Percentiles rank a stretch among this genome's conserved stretches.
Conservation (phyloP, 1,139 yeast species). For the Zygosaccharomyces sapae region DNA sequence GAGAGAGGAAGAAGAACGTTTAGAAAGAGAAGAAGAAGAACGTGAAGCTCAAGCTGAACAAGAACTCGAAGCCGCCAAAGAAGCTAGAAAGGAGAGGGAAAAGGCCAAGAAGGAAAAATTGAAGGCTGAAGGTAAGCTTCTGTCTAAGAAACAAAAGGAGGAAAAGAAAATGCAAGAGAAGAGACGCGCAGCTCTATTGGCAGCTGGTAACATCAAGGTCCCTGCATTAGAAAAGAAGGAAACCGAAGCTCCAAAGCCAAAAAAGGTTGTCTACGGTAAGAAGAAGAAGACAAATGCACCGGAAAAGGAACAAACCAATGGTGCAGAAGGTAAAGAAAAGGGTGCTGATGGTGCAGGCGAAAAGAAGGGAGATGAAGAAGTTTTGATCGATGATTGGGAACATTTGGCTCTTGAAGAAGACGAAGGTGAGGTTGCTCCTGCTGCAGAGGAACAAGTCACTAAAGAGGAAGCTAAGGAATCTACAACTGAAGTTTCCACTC, state of each 20-base stretch:
- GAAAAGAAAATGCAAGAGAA: constrained; percentile 82
- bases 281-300: constrained; percentile 53
- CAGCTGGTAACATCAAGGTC: constrained; percentile 67
- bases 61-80: constrained; percentile 65
- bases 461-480: constrained; percentile 16
- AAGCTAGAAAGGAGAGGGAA: constrained; percentile 76
- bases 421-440: constrained; percentile 36
- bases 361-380: constrained; percentile 47
- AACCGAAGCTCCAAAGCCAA: constrained; percentile 48
- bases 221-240: constrained; percentile 58
- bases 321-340: constrained; percentile 17
- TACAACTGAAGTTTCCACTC: constrained; percentile 19
- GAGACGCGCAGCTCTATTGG: constrained; percentile 81
- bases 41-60: constrained; percentile 50
- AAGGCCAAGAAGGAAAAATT: constrained; percentile 72
- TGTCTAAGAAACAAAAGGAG: constrained; percentile 92
- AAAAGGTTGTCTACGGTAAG: constrained; percentile 71
- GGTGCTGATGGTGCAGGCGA: constrained; percentile 28
- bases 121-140: constrained; percentile 87
- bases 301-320: constrained; percentile 27
- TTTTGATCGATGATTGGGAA: constrained; percentile 63
- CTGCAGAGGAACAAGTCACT: constrained; percentile 21
- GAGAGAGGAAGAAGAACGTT: constrained; percentile 57
- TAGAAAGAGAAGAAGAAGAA: constrained; percentile 59
- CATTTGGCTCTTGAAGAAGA: constrained; percentile 54